Percentiles rank a stretch among this genome's conserved stretches.
Conservation (phyloP, 108 stramenopile genomes). For the Cylindrotheca fusiformis region DNA sequence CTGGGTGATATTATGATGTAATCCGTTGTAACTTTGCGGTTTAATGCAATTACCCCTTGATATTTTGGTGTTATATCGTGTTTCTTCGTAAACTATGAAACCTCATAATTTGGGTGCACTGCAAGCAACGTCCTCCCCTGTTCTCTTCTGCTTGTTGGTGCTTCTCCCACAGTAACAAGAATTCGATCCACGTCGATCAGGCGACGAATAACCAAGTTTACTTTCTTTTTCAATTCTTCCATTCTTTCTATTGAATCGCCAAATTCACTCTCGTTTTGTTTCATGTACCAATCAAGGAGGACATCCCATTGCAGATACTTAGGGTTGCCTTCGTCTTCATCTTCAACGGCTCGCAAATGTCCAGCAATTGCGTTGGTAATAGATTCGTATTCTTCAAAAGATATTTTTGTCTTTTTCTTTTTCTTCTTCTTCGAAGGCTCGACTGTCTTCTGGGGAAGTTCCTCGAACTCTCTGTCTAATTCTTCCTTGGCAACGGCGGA, state of each 20-base stretch:
- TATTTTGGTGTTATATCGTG: too few relatives aligned
- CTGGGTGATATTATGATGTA: slow-evolving; percentile 91
- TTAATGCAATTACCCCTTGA: slow-evolving; percentile 69
- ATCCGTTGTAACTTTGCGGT: slow-evolving; percentile 44
- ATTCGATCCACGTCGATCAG: slow-evolving; percentile 79
- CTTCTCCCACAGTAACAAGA: slow-evolving; percentile 69
- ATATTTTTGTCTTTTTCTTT: slow-evolving; percentile 93
- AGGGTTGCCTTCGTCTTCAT: slow-evolving; percentile 36
- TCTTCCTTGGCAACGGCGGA: slow-evolving; percentile 17
- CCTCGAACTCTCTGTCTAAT: slow-evolving; percentile 2
- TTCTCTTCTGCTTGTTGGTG: slow-evolving; percentile 45
- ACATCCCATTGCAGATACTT: slow-evolving; percentile 77
- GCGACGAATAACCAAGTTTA: slow-evolving; percentile 81
- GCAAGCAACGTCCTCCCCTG: slow-evolving; percentile 63
- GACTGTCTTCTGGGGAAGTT: not conserved
- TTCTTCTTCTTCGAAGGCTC: slow-evolving; percentile 40
- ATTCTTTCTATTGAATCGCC: slow-evolving; percentile 82
- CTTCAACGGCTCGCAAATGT: slow-evolving; percentile 83
- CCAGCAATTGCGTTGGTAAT: slow-evolving; percentile 90
- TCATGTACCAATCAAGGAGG: slow-evolving; percentile 87
- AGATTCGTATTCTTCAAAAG: slow-evolving; percentile 93
- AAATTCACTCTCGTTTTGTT: slow-evolving; percentile 73
- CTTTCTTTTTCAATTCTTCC: slow-evolving; percentile 72
- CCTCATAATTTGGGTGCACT: slow-evolving; percentile 85
- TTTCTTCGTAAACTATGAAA: slow-evolving; percentile 9